Evolutionary conservation across 768 basidiomycete genomes (phyloP), one percentile per base, ranked within the genome.

Genomic region (Amanita pallidorosea): DNA sequence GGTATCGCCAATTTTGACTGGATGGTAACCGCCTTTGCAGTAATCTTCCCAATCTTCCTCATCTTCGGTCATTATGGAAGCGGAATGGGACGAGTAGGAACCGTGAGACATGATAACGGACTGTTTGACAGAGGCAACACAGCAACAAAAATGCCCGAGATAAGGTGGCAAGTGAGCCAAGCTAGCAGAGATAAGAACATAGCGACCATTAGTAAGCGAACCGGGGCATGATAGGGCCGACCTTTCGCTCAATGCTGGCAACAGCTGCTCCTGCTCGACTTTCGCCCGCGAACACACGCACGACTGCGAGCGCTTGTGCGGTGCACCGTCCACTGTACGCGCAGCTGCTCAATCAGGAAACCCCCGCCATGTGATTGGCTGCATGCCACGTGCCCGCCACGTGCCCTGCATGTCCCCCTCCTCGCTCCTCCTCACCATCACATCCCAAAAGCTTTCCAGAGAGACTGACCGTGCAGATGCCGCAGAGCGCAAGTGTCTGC

Each of bases 41-140:
- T 77, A 77, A 69, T 93, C 91, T 69, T 94, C 90, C 77, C 85
- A 87, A 62, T 93, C 91, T 68, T 95, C 91, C 67, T 89, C 88
- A 70, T 90, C 87, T 71, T 89, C 87, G 45, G 85, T 86, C 83
- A 87, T 85, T 74, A 86, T 75, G 65, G 84, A 86, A 63, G 77
- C 70, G 70, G 81, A 73, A 69, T 68, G 77, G 66, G 82, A 84
- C 56, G 84, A 83, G 71, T 77, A 78, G 52, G 81, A 83, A 63
- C 77, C 81, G 80, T 82, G 80, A 69, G 81, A 83, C 81, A 81
- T 82, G 51, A 59, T 63, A 54, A 56, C 48, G 49, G 54, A 57
- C 33, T 47, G 53, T 23, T 29, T 53, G 41, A 34, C 18, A 45
- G 46, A 17, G n/a, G 25, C 36, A 38, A 36, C 25, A 40, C 36